phyloP scores from a whole-genome alignment of 2,329 filamentous ascomycete genomes.

The Plenodomus lindquistii region DNA sequence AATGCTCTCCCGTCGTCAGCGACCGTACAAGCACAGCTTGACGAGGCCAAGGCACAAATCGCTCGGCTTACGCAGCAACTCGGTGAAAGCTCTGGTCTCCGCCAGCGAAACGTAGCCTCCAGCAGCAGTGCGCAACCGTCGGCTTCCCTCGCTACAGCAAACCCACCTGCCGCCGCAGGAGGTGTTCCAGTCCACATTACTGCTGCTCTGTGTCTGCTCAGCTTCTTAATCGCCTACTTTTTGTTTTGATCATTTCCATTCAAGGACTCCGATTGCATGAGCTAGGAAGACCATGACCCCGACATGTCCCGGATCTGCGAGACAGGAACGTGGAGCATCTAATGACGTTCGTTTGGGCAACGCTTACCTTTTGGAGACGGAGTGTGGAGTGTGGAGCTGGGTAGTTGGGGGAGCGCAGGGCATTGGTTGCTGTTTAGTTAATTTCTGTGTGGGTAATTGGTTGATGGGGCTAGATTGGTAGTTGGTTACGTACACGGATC shows the following conservation, averaged over 20 bases:
- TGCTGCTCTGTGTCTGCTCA: slow-evolving; percentile 80
- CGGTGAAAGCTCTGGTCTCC: slow-evolving; percentile 62
- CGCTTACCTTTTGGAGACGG: neutral
- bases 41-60: slow-evolving; percentile 75
- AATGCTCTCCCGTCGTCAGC: slow-evolving; percentile 56
- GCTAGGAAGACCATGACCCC: neutral
- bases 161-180: slow-evolving; percentile 59
- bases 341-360: slow-evolving; percentile 9
- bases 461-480: slow-evolving; percentile 16
- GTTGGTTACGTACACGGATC: slow-evolving; percentile 30
- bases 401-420: slow-evolving; percentile 4
- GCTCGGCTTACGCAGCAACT: slow-evolving; percentile 66
- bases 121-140: slow-evolving; percentile 56
- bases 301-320: slow-evolving; percentile 22
- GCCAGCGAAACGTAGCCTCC: slow-evolving; percentile 73
- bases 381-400: slow-evolving; percentile 7
- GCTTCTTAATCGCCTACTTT: slow-evolving; percentile 93
- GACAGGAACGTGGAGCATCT: slow-evolving; percentile 18
- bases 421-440: slow-evolving; percentile 12
- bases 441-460: slow-evolving; percentile 26
- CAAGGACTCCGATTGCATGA: neutral
- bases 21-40: slow-evolving; percentile 73
- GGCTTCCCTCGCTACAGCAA: slow-evolving; percentile 56
- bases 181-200: slow-evolving; percentile 88
- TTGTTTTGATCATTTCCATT: slow-evolving; percentile 71